Base-by-base conservation (phyloP, 164 flowering plant species). In the Stephania japonica region DNA sequence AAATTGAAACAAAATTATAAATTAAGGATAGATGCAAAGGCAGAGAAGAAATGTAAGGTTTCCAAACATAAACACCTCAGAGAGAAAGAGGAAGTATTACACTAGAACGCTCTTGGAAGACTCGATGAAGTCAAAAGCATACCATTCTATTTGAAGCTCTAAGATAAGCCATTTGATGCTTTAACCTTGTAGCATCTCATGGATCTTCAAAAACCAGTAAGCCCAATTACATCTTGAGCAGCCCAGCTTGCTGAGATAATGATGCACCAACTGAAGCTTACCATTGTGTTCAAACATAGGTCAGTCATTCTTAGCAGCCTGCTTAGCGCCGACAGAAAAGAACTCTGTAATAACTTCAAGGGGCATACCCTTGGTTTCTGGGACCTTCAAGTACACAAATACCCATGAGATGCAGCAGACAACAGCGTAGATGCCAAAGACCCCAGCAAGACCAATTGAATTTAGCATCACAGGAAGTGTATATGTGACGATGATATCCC, bases 361-460 rank as follows among this genome's bases (percentile, higher is more conserved):
- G 23, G 98, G 98, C 97, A 95, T 95, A 47, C 98, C 98, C 77
- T 95, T 93, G 5, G 99, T 95, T 80, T 95, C 99, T 0, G 99
- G 99, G 47, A 95, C 93, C 83, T 91, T 95, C 72, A 90, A 66
- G 85, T 67, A 95, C 63, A 95, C 93, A 77, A 95, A 95, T 7
- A 91, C 83, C 89, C 85, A 93, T 1, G 98, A 81, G n/a, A 95
- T 81, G 70, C 79, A 53, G 73, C 99, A 93, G 4, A 91, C 88
- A 1, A 82, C 81, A 0, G 96, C 94, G 32, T 91, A 95, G 71
- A 95, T 84, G 18, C 88, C 89, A 73, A 93, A 95, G 41, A 93
- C 88, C 25, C 99, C 99, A 13, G 85, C 88, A 5, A 95, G 86
- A 18, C 99, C 98, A 24, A 95, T 82, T 4, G 91, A 81, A 50